Evolutionary conservation across 495 filamentous ascomycete genomes (phyloP), one percentile per base, ranked within the genome.

Genomic region (Staphylotrichum longicolle): DNA sequence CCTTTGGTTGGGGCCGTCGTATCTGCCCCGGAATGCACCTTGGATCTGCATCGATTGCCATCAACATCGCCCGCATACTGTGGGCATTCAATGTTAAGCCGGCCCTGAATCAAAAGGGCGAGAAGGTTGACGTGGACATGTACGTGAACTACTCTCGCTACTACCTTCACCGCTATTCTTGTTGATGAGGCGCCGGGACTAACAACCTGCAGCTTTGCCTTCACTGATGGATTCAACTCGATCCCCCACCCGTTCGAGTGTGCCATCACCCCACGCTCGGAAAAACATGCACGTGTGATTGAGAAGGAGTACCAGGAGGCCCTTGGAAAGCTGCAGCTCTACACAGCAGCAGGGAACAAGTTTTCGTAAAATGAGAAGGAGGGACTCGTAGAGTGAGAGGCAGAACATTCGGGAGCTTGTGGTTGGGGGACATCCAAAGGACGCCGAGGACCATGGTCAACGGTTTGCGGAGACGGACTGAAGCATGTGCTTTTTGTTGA

Each of bases 1-100:
- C 81, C 0, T 84, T 85, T 54, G 81, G 82, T 27, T 84, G 82
- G 77, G 82, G 83, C 12, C 72, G 83, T 0, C 75, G 83, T n/a
- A 75, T 83, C 59, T 85, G 83, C 58, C 81, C 82, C 4, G 83
- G 82, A 0, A 78, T 83, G 61, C 77, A 82, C 53, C 66, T 83
- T 3, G 83, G 79, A 0, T 75, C 80, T 33, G 75, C 78, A 0
- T 79, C 75, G 4, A 70, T 84, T 7, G 75, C 76, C 57, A 69
- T 83, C 15, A 78, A 79, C n/a, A 78, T 84, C n/a, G 78, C 78
- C 2, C 79, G 78, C 5, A 71, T 83, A 11, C 66, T 85, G 0
- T 84, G 82, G 83, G 82, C 64, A 0, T 81, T 81, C 60, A 60
- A 79, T 5, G 72, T 81, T n/a, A 66, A 66, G 37, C 77, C 81